Conservation (phyloP, 1,284 basidiomycete genomes). For the Chalciporus piperatoides region DNA sequence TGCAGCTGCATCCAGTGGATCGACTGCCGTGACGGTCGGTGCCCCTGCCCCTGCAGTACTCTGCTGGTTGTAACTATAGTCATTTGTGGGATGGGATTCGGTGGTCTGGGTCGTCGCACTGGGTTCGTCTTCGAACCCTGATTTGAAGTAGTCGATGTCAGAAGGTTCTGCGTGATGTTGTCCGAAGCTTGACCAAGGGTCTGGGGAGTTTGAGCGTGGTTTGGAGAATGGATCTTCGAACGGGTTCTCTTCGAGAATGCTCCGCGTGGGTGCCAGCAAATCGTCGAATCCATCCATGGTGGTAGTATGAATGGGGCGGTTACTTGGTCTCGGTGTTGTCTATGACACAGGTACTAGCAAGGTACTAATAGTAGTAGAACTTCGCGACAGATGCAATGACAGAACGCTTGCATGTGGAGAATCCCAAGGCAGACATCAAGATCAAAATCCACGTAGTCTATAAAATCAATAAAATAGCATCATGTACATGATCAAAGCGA, state of each 20-base stretch:
- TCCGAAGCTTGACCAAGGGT: slow-evolving; percentile 64
- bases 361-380: slow-evolving; percentile 2
- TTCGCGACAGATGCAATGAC: not conserved
- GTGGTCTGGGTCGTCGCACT: slow-evolving; percentile 22
- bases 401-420: too few relatives aligned
- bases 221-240: slow-evolving; percentile 72
- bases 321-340: not conserved
- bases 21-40: slow-evolving; percentile 15
- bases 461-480: slow-evolving; percentile 11
- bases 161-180: slow-evolving; percentile 17
- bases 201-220: slow-evolving; percentile 60
- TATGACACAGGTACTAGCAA: not conserved
- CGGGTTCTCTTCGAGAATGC: slow-evolving; percentile 66
- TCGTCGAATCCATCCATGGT: slow-evolving; percentile 75
- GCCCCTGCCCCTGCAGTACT: slow-evolving; percentile 14
- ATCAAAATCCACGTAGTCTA: slow-evolving; percentile 5
- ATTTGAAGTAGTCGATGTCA: slow-evolving; percentile 31
- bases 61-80: slow-evolving; percentile 18
- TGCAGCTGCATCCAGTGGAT: slow-evolving; percentile 47
- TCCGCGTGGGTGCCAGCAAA: slow-evolving; percentile 60
- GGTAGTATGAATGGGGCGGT: not conserved
- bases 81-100: slow-evolving; percentile 21
- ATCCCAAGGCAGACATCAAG: too few relatives aligned
- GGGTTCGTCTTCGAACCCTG: slow-evolving; percentile 35
- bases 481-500: slow-evolving; percentile 11